Conservation (phyloP, 495 filamentous ascomycete genomes). For the Lophium mytilinum region DNA sequence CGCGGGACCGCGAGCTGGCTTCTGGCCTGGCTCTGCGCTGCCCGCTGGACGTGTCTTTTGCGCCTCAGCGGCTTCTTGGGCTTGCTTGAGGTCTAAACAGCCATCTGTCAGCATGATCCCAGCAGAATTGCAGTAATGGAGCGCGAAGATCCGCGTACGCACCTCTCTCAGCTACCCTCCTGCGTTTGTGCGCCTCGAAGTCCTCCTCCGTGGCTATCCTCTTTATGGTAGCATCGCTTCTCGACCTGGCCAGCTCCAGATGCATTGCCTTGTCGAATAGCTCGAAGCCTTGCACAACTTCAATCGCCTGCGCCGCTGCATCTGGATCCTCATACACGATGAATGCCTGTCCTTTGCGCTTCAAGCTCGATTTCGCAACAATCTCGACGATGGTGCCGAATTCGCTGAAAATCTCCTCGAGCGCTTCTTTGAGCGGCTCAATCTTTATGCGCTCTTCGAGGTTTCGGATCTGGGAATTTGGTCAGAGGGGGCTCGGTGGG, state of each 20-base stretch:
- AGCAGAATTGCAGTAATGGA: too few species aligned
- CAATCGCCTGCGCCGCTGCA: slow-evolving; percentile 69
- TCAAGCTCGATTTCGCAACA: slow-evolving; percentile 83
- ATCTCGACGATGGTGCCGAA: slow-evolving; percentile 89
- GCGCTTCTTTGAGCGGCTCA: slow-evolving; percentile 62
- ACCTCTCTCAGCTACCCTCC: slow-evolving; percentile 68
- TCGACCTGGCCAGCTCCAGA: slow-evolving; percentile 73
- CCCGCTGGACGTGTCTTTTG: slow-evolving; percentile 66
- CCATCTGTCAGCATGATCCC: not conserved
- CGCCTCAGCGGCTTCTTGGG: slow-evolving; percentile 70
- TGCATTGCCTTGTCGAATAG: slow-evolving; percentile 91
- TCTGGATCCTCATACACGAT: slow-evolving; percentile 80
- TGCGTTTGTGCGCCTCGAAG: slow-evolving; percentile 80
- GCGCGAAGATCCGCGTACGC: not conserved
- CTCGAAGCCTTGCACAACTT: slow-evolving; percentile 89
- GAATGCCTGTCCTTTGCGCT: slow-evolving; percentile 93
- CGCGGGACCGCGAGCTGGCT: slow-evolving; percentile 20
- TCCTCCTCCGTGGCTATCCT: slow-evolving; percentile 64
- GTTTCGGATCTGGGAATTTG: slow-evolving; percentile 61
- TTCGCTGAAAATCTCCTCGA: slow-evolving; percentile 75
- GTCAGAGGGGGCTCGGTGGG: not conserved
- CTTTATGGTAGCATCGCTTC: slow-evolving; percentile 81
- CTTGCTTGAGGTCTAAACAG: slow-evolving; percentile 77
- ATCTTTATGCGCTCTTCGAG: slow-evolving; percentile 89
- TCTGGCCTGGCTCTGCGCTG: slow-evolving; percentile 39